Conservation (phyloP, 2,329 filamentous ascomycete species). For the Paramyrothecium sp. region DNA sequence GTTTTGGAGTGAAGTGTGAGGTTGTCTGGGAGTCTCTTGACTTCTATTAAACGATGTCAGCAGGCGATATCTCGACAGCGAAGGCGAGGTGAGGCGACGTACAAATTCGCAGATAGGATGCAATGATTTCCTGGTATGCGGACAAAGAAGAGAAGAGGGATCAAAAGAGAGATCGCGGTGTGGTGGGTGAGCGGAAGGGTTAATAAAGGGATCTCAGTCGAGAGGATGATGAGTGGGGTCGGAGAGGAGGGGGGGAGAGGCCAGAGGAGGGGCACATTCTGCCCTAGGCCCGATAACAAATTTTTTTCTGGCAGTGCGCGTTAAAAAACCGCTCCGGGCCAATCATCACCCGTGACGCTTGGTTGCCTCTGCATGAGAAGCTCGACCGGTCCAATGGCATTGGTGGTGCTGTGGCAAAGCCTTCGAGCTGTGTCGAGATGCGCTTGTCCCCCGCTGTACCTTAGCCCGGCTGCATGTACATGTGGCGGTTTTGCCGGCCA, state of each 20-base stretch:
- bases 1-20: constrained; percentile 16
- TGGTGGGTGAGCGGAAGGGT: constrained; percentile 34
- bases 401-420: too few relatives aligned
- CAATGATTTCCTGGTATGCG: constrained; percentile 42
- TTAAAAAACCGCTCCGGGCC: too few relatives aligned
- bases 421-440: too few relatives aligned
- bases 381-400: too few relatives aligned
- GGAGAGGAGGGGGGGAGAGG: constrained; percentile 30
- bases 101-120: constrained; percentile 42
- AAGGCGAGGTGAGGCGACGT: constrained; percentile 11
- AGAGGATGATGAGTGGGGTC: constrained; percentile 12
- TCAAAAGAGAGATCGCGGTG: constrained; percentile 30
- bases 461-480: too few relatives aligned
- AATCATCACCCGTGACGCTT: too few relatives aligned
- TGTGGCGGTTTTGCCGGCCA: too few relatives aligned
- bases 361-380: too few relatives aligned
- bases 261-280: constrained; percentile 1
- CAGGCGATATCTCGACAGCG: not conserved
- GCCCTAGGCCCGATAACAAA: constrained; percentile 4
- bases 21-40: constrained; percentile 10
- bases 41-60: constrained; percentile 12
- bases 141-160: constrained; percentile 36
- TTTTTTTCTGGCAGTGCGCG: constrained; percentile 18
- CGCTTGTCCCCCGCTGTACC: too few relatives aligned
- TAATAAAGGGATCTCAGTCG: constrained; percentile 34